phyloP scores from a whole-genome alignment of 805 yeast species.

The Kregervanrija pseudodelftensis region DNA sequence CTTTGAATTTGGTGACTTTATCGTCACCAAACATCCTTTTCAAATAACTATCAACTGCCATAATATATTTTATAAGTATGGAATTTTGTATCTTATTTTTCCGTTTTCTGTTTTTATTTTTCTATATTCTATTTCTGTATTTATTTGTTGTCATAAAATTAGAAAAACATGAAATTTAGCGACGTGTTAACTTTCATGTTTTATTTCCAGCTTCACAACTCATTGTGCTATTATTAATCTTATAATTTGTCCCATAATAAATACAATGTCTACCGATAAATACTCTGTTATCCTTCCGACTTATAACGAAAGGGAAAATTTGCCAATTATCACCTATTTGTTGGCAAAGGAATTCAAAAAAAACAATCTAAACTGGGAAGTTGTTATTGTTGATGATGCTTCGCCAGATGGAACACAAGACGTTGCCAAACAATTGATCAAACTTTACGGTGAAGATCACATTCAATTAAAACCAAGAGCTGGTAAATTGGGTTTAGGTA shows the following conservation, averaged over 20 bases:
- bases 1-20: conserved; percentile 22
- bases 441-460: conserved; percentile 51
- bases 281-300: conserved; percentile 74
- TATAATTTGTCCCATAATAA: neutral
- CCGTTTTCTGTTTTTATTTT: no score
- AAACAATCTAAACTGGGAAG: conserved; percentile 61
- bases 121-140: no score
- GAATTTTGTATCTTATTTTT: no score
- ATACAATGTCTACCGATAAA: conserved; percentile 33
- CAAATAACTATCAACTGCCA: conserved; percentile 26
- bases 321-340: conserved; percentile 64
- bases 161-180: no score
- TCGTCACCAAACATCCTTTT: conserved; percentile 37
- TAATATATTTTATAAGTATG: neutral
- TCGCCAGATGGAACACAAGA: conserved; percentile 82
- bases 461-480: conserved; percentile 64
- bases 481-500: conserved; percentile 73
- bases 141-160: no score
- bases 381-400: conserved; percentile 68
- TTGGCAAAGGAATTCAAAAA: conserved; percentile 59
- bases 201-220: neutral
- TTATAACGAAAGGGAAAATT: conserved; percentile 62
- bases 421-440: conserved; percentile 53
- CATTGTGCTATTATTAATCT: neutral
- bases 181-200: no score